Conservation (phyloP, 106 monocot genomes). For the Dioscorea dumetorum region DNA sequence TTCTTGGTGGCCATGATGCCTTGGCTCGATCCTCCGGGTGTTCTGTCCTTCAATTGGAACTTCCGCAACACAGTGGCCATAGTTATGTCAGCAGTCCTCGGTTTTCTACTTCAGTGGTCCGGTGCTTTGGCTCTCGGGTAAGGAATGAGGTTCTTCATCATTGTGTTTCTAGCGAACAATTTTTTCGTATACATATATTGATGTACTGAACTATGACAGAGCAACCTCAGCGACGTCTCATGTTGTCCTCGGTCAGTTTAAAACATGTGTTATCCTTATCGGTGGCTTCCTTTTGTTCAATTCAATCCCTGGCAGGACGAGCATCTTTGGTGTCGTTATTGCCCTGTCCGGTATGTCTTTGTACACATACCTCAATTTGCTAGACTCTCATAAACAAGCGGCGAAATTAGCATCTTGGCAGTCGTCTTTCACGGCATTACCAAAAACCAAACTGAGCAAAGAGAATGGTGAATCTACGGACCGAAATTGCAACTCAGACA, state of each 20-base stretch:
- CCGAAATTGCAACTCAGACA: slow-evolving; percentile 9
- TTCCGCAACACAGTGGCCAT: slow-evolving; percentile 34
- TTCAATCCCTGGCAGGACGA: slow-evolving; percentile 56
- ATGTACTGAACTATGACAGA: slow-evolving; percentile 14
- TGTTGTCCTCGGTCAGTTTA: slow-evolving; percentile 79
- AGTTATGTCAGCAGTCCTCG: slow-evolving; percentile 54
- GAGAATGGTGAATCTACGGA: slow-evolving; percentile 19
- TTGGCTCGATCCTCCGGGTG: slow-evolving; percentile 69
- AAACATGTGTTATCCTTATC: slow-evolving; percentile 74
- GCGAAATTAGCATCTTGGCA: slow-evolving; percentile 15
- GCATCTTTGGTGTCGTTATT: slow-evolving; percentile 47
- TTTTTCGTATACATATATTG: too few species aligned
- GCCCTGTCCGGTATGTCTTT: slow-evolving; percentile 60
- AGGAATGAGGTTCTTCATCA: background rate
- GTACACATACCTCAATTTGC: slow-evolving; percentile 59
- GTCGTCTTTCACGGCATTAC: slow-evolving; percentile 14
- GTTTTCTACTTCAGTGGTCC: slow-evolving; percentile 65
- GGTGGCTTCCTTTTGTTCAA: slow-evolving; percentile 54
- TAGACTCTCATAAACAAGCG: slow-evolving; percentile 23
- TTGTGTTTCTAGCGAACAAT: too few species aligned
- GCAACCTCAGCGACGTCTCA: slow-evolving; percentile 73
- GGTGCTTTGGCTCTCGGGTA: slow-evolving; percentile 74
- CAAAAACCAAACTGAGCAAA: slow-evolving; percentile 30
- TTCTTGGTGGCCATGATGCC: slow-evolving; percentile 63
- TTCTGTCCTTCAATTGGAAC: slow-evolving; percentile 51